Base-by-base conservation (phyloP, 192 early-diverging fungal genomes). In the Linnemannia hyalina region DNA sequence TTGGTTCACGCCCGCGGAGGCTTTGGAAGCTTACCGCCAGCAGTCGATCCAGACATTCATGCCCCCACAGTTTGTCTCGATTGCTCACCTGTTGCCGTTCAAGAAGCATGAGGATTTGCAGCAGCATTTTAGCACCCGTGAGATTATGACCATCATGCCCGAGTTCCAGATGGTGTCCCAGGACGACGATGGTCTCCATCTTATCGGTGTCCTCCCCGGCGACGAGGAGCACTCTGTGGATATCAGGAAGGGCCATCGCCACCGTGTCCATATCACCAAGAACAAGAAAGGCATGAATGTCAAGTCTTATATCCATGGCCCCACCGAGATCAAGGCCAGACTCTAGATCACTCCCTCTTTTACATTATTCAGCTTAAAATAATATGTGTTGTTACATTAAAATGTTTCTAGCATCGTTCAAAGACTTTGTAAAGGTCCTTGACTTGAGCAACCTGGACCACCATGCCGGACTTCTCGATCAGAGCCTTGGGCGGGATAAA, bases 401-500 rank as follows among this genome's bases (percentile, higher is more conserved):
- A 52, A 20, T 52, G 18, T 79, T 15, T n/a, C 89, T 90, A 99
- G 88, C 98, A 99, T n/a, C 98, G 89, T 81, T 99, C 98, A 93
- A 99, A 99, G 49, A 99, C 95, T 38, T 94, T 96, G 88, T 99
- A 99, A 38, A 99, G 89, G 79, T 99, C 97, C 32, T 95, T 93
- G 73, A 98, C 90, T 80, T 96, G 93, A 3, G 95, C 96, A 23
- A 99, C 87, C 80, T 97, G 94, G 6, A 96, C 88, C 22, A 98
- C 83, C 44, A 88, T 82, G 9, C 94, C 91, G 38, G 90, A 87
- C 77, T 89, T 88, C 73, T 93, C 91, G 23, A 92, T 90, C 68
- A 97, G 82, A 40, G 77, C 75, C 46, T 89, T 88, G 18, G 95
- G 93, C 4, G 96, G 95, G 74, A 91, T 83, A 65, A 98, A 96